Evolutionary conservation across 2,329 filamentous ascomycete genomes (phyloP), one percentile per base, ranked within the genome.

Genomic region (Neofusicoccum laricinum): DNA sequence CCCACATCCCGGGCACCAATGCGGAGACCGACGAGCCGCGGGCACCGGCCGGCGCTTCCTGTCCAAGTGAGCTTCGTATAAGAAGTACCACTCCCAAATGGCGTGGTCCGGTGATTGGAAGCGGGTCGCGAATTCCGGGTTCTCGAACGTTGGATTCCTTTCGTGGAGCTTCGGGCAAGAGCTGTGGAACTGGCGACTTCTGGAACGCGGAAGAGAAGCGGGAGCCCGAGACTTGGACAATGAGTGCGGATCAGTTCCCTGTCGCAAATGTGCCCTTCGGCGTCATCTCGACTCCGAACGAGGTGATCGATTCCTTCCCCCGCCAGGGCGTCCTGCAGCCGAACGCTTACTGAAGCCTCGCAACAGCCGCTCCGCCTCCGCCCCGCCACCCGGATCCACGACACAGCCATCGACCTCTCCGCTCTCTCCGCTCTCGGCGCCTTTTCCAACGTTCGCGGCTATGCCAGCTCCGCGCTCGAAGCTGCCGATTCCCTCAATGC

Each of bases 401-500:
- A 40, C 36, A 62, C 46, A 7, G 46, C 34, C 17, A 45, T 62
- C 21, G 59, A 62, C 8, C 46, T 62, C 8, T 38, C 59, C 19
- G 36, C 21, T 3, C 36, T 62, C 19, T 41, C 59, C 4, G 21
- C 34, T 6, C 59, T 62, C 8, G 59, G 36, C 8, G 59, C 36
- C 25, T 62, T 62, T 11, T 34, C 46, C 3, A 11, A 14, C 34
- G 45, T 62, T 14, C 46, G 36, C 10, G 21, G 21, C 12, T 62
- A 43, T n/a, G 14, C 14, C 36, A 25, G n/a, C 12, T n/a, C 59
- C 4, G 49, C 15, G 11, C 43, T 62, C n/a, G 36, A 49, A 8
- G 12, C 17, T 21, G 46, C 59, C 6, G 14, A 36, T 11, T 51
- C 59, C 1, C 73, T 86, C 30, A 86, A 87, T 67, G 71, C 73